Evolutionary conservation across 192 early-diverging fungal genomes (phyloP).

Genomic region (Linnemannia hyalina): DNA sequence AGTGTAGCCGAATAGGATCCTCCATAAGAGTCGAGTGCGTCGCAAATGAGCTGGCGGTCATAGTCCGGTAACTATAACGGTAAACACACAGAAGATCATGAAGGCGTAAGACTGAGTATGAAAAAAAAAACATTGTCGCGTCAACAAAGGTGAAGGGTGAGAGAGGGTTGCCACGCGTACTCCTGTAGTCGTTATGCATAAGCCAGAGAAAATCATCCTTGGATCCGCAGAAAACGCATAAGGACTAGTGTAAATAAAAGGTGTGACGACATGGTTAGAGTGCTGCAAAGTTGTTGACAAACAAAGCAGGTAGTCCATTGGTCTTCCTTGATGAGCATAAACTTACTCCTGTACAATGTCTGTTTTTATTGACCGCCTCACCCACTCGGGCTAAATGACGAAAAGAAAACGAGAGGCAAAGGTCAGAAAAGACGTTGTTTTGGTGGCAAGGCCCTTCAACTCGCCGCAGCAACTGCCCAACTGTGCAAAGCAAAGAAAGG

Average conservation of each 20-base stretch:
- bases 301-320: background rate
- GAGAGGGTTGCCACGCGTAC: background rate
- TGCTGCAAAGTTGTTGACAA: background rate
- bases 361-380: slow-evolving; percentile 5
- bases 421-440: background rate
- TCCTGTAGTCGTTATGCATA: slow-evolving; percentile 36
- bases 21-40: slow-evolving; percentile 32
- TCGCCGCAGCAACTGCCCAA: background rate
- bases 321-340: background rate
- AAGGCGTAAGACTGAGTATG: background rate
- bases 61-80: slow-evolving; percentile 32
- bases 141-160: background rate
- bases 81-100: background rate
- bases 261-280: background rate
- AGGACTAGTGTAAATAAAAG: slow-evolving; percentile 8
- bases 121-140: too few species aligned
- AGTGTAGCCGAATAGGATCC: slow-evolving; percentile 11
- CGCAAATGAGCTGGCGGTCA: slow-evolving; percentile 32
- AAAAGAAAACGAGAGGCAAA: background rate
- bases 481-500: background rate
- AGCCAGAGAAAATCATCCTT: slow-evolving; percentile 45
- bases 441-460: background rate
- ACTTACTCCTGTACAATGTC: slow-evolving; percentile 21
- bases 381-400: slow-evolving; percentile 30
- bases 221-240: slow-evolving; percentile 38